These are phyloP conservation scores for Neonectria faginata DNA, from an alignment of 2,329 filamentous ascomycete genomes.

Conservation along the genomic window DNA sequence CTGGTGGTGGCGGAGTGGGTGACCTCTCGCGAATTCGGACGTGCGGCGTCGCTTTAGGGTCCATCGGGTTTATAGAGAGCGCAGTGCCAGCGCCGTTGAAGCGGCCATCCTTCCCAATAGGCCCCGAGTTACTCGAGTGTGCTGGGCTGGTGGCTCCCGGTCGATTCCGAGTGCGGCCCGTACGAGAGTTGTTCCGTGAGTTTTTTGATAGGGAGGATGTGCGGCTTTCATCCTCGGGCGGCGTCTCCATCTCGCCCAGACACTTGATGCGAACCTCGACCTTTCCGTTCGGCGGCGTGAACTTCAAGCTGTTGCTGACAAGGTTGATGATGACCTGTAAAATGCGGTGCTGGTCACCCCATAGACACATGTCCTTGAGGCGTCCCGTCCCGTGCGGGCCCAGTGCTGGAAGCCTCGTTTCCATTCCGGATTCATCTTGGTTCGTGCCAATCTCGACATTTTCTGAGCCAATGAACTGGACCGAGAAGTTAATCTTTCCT, in stretches of 20 bases:
- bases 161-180: slow-evolving; percentile 55
- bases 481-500: slow-evolving; percentile 77
- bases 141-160: slow-evolving; percentile 62
- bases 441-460: slow-evolving; percentile 44
- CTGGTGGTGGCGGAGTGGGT: slow-evolving; percentile 69
- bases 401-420: slow-evolving; percentile 64
- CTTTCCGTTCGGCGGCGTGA: slow-evolving; percentile 81
- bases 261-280: slow-evolving; percentile 84
- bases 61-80: slow-evolving; percentile 72
- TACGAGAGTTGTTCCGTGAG: slow-evolving; percentile 58
- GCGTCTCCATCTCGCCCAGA: slow-evolving; percentile 67
- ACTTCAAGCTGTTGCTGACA: slow-evolving; percentile 92
- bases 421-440: slow-evolving; percentile 49
- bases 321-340: slow-evolving; percentile 94
- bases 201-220: slow-evolving; percentile 65
- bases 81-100: slow-evolving; percentile 60
- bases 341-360: slow-evolving; percentile 93
- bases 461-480: slow-evolving; percentile 70
- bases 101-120: slow-evolving; percentile 36
- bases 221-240: slow-evolving; percentile 59
- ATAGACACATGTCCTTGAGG: slow-evolving; percentile 86
- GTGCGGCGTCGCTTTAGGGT: slow-evolving; percentile 64
- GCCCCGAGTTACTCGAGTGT: slow-evolving; percentile 62
- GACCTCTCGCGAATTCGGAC: slow-evolving; percentile 65
- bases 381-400: slow-evolving; percentile 75